Evolutionary conservation across 2,329 filamentous ascomycete genomes (phyloP), one percentile per base, ranked within the genome.

Genomic region (Ophiostoma piceae): DNA sequence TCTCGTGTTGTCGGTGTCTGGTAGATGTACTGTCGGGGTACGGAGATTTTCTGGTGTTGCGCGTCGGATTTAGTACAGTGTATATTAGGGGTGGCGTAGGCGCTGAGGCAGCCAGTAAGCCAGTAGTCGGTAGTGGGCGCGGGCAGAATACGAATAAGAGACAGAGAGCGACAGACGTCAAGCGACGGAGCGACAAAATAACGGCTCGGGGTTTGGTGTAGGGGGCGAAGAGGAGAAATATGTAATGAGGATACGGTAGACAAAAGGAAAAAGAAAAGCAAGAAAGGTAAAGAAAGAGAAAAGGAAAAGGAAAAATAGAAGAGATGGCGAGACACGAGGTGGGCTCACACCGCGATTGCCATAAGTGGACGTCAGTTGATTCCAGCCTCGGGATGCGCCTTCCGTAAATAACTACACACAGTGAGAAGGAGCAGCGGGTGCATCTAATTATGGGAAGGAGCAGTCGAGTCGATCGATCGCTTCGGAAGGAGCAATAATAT

Each of bases 11-110:
- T 65, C 29, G 32, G 43, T 51, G 64, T 16, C 57, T 32, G 32
- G 19, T 37, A 9, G 32, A n/a, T n/a, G 35, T 39, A 9, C 35
- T 19, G 35, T 65, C 62, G 35, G 62, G 16, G 35, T n/a, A 65
- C 62, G 62, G 62, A 39, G 57, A 32, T 19, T 62, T 65, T 65
- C 29, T 35, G 35, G 62, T 39, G 62, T 19, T 39, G 66, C 43
- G 57, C 60, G 67, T 62, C 69, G 69, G 67, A 60, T 29, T 68
- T 70, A 68, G 68, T 65, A 57, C 19, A 35, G 35, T 8, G 39
- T 41, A 41, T 41, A 39, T 9, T 12, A 19, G 66, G 66, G 51
- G 51, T 16, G 51, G 51, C 51, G 51, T 57, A 57, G 51, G 69
- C 65, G 65, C 65, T 67, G 64, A 37, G 35, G 35, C 35, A 43